These are phyloP conservation scores for Aspergillus carbonarius DNA, from an alignment of 2,329 filamentous ascomycete genomes.

Conservation along the genomic window DNA sequence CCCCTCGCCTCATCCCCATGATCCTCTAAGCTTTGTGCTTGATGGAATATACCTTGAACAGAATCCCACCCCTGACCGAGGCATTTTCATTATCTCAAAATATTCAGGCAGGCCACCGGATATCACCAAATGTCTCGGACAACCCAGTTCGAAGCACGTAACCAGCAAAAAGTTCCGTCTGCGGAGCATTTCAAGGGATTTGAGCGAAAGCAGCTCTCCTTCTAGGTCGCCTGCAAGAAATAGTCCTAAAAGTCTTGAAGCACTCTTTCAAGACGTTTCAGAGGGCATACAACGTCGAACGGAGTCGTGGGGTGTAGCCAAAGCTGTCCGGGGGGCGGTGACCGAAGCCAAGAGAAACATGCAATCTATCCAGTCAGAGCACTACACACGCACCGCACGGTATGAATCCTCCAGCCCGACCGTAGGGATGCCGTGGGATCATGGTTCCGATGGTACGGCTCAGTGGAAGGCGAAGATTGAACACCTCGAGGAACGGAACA, in stretches of 20 bases:
- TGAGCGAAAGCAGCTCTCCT: conserved; percentile 34
- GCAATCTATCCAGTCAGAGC: conserved; percentile 45
- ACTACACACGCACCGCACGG: conserved; percentile 27
- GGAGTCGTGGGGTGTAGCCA: conserved; percentile 51
- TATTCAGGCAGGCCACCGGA: conserved; percentile 49
- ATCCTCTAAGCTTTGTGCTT: conserved; percentile 76
- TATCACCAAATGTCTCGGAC: conserved; percentile 23
- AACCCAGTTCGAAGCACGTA: conserved; percentile 20
- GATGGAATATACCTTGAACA: conserved; percentile 66
- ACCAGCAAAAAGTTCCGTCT: conserved; percentile 22
- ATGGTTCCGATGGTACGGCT: conserved; percentile 18
- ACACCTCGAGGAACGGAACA: conserved; percentile 42
- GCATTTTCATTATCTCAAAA: conserved; percentile 45
- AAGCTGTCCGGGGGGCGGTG: conserved; percentile 49
- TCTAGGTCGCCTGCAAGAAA: conserved; percentile 37
- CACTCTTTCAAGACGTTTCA: conserved; percentile 50
- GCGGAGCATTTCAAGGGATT: conserved; percentile 30
- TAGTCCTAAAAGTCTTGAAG: conserved; percentile 45
- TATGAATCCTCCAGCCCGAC: conserved; percentile 17
- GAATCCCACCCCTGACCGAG: conserved; percentile 44
- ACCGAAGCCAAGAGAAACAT: conserved; percentile 49
- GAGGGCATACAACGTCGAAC: conserved; percentile 49
- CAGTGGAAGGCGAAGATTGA: conserved; percentile 35
- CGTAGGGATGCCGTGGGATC: conserved; percentile 11
- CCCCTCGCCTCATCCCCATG: conserved; percentile 64